These are phyloP conservation scores for Nitzschia sp. DNA, from an alignment of 108 stramenopile genomes.

Conservation along the genomic window DNA sequence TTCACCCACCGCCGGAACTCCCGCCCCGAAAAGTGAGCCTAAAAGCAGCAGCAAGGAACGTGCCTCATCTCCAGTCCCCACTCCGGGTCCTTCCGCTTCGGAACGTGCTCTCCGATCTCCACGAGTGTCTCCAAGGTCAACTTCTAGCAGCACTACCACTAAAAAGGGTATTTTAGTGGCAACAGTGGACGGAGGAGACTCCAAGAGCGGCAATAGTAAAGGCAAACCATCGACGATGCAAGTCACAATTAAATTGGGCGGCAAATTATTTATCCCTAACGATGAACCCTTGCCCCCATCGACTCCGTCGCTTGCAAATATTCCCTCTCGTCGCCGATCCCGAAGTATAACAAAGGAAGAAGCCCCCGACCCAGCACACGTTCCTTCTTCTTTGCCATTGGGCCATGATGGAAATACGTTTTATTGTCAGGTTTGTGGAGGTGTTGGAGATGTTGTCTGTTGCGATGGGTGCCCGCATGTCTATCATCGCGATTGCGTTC, in stretches of 20 bases:
- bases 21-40: not conserved
- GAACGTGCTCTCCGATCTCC: not conserved
- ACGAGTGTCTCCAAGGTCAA: not conserved
- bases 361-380: not conserved
- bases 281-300: not conserved
- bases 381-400: conserved; percentile 3
- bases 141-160: not conserved
- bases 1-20: not conserved
- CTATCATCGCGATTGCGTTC: conserved; percentile 73
- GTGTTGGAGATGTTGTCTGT: conserved; percentile 81
- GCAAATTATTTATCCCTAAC: not conserved
- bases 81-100: not conserved
- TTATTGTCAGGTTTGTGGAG: conserved; percentile 65
- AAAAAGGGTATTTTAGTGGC: not conserved
- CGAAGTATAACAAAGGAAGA: not conserved
- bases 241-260: not conserved
- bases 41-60: not conserved
- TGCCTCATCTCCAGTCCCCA: not conserved
- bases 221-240: conserved; percentile 2
- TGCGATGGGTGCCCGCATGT: conserved; percentile 86
- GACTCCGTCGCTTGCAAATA: not conserved
- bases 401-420: conserved; percentile 81
- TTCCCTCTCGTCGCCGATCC: not conserved
- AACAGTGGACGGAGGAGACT: not conserved
- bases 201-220: not conserved